A percentile compares a stretch with the other conserved stretches of the same genome.
These are phyloP conservation scores for Smallanthus sonchifolius DNA, from an alignment of 129 eudicot species.

Conservation along the genomic window DNA sequence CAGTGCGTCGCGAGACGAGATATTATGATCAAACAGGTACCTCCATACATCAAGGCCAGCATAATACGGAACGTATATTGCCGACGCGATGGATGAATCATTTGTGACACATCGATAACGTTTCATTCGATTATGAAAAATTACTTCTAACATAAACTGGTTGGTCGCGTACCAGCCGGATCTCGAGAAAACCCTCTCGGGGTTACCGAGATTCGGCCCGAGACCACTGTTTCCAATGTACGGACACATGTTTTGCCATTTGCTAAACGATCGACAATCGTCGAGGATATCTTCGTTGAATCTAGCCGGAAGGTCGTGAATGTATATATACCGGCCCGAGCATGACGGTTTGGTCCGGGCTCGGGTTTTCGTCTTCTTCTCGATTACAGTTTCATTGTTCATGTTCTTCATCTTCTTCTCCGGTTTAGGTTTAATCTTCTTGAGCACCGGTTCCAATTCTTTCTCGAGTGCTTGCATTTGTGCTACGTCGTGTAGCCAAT, in stretches of 20 bases:
- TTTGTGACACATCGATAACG: conserved; percentile 72
- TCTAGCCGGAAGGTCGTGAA: conserved; percentile 52
- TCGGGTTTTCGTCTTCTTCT: background rate
- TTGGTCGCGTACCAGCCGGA: conserved; percentile 67
- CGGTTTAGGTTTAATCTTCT: conserved; percentile 19
- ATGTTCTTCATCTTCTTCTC: background rate
- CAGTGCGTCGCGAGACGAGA: conserved; percentile 37
- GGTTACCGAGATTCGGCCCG: conserved; percentile 54
- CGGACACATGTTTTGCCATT: conserved; percentile 71
- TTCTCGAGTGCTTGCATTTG: conserved; percentile 30
- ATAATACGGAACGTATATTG: conserved; percentile 71
- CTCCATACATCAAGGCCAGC: conserved; percentile 74
- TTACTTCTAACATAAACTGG: conserved; percentile 68
- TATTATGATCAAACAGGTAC: conserved; percentile 43
- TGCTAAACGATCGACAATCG: conserved; percentile 45
- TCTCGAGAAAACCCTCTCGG: conserved; percentile 42
- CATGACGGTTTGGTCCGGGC: conserved; percentile 22
- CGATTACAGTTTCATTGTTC: background rate
- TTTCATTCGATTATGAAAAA: conserved; percentile 68
- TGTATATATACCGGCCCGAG: conserved; percentile 49
- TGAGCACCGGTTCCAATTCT: conserved; percentile 43
- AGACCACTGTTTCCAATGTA: conserved; percentile 55
- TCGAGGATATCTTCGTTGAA: conserved; percentile 47
- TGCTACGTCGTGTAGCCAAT: conserved; percentile 29
- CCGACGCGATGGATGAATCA: conserved; percentile 67